phyloP scores from a whole-genome alignment of 495 filamentous ascomycete genomes.

The Aspergillus kassunensis region DNA sequence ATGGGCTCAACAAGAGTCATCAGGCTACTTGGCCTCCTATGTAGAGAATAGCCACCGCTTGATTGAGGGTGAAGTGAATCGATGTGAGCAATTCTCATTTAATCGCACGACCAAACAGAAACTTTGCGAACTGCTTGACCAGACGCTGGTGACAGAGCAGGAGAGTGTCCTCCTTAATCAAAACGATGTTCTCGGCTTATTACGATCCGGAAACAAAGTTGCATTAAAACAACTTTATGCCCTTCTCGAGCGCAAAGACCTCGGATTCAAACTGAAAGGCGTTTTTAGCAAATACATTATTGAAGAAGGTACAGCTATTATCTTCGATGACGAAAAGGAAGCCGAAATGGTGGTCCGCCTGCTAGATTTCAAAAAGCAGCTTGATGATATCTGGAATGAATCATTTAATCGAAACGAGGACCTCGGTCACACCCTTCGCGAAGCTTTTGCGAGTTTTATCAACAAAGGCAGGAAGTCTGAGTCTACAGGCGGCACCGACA shows the following conservation, averaged over 20 bases:
- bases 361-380: constrained; percentile 73
- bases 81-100: constrained; percentile 75
- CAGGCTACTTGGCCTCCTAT: constrained; percentile 62
- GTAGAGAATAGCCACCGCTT: constrained; percentile 61
- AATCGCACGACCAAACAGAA: constrained; percentile 76
- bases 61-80: constrained; percentile 63
- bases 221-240: constrained; percentile 73
- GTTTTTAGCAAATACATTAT: constrained; percentile 78
- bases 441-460: constrained; percentile 85
- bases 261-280: constrained; percentile 59
- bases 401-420: constrained; percentile 71
- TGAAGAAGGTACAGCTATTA: constrained; percentile 68
- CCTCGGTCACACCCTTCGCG: constrained; percentile 70
- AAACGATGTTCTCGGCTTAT: constrained; percentile 60
- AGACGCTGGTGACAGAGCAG: constrained; percentile 58
- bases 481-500: constrained; percentile 68
- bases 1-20: constrained; percentile 61
- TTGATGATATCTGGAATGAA: constrained; percentile 68
- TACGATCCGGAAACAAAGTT: constrained; percentile 59
- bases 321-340: constrained; percentile 71
- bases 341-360: constrained; percentile 85
- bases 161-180: constrained; percentile 57
- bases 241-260: constrained; percentile 61
- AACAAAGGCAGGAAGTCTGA: constrained; percentile 70
- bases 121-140: constrained; percentile 66